Conservation (phyloP, 202 grass and related monocot genomes). For the Cymbopogon flexuosus region DNA sequence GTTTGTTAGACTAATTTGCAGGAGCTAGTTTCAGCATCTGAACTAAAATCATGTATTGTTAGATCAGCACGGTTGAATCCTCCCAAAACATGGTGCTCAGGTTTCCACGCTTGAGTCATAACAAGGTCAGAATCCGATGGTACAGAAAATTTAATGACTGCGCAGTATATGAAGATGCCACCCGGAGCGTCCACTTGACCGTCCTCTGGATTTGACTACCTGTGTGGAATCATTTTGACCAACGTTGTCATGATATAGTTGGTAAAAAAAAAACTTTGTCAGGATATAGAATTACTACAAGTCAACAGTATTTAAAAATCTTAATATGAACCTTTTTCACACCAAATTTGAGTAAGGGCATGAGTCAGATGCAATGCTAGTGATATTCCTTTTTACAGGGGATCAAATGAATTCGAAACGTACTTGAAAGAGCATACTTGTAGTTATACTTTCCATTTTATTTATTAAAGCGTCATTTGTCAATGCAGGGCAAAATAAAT, state of each 20-base stretch:
- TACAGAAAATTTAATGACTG: neutral
- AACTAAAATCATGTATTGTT: neutral
- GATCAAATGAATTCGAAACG: neutral
- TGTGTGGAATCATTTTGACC: constrained; percentile 5
- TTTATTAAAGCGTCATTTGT: neutral
- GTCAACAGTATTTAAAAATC: neutral
- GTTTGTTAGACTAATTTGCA: neutral
- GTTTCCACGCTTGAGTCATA: neutral
- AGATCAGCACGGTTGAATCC: neutral
- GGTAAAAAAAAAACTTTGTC: neutral
- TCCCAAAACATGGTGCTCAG: neutral
- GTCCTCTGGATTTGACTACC: neutral
- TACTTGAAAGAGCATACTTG: neutral
- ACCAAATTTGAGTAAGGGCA: neutral
- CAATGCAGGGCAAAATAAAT: neutral
- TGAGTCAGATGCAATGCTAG: neutral
- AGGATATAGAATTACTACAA: neutral
- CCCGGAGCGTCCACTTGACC: neutral
- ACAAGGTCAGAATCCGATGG: neutral
- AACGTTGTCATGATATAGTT: neutral
- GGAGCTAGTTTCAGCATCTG: neutral
- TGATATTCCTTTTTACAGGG: neutral
- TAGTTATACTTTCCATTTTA: neutral
- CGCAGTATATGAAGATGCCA: neutral
- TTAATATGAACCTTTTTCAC: neutral